These are phyloP conservation scores for Hymenoscyphus fraxineus DNA, from an alignment of 2,329 filamentous ascomycete species.

Conservation along the genomic window DNA sequence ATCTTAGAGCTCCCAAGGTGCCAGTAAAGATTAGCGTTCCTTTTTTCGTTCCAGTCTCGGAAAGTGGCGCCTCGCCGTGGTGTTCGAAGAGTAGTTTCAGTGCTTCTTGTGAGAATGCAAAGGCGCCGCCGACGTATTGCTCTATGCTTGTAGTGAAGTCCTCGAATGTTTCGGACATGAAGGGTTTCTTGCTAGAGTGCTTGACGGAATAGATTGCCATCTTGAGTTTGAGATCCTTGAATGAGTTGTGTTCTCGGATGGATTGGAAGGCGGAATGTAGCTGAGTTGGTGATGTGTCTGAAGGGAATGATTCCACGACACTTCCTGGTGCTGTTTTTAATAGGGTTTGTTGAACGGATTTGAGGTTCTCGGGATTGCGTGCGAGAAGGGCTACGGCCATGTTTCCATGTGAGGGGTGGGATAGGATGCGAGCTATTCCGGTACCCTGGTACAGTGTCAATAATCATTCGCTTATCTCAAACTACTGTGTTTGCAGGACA, in stretches of 20 bases:
- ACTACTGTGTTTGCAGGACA: not conserved
- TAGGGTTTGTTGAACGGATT: slow-evolving; percentile 41
- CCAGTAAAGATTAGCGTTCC: slow-evolving; percentile 56
- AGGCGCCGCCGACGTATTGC: slow-evolving; percentile 52
- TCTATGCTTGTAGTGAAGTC: slow-evolving; percentile 46
- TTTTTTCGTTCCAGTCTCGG: slow-evolving; percentile 48
- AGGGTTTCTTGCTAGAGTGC: slow-evolving; percentile 50
- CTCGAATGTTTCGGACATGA: slow-evolving; percentile 50
- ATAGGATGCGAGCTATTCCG: slow-evolving; percentile 54
- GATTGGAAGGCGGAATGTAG: slow-evolving; percentile 46
- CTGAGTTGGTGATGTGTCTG: slow-evolving; percentile 45
- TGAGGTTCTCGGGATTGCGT: slow-evolving; percentile 44
- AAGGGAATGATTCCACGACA: slow-evolving; percentile 49
- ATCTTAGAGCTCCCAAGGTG: slow-evolving; percentile 50
- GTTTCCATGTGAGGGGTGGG: slow-evolving; percentile 51
- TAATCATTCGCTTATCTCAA: not conserved
- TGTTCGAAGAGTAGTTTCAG: slow-evolving; percentile 49
- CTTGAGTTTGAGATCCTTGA: slow-evolving; percentile 47
- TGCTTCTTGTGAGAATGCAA: slow-evolving; percentile 52
- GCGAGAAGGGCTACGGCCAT: slow-evolving; percentile 53
- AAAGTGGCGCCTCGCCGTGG: slow-evolving; percentile 43
- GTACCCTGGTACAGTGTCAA: slow-evolving; percentile 40
- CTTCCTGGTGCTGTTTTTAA: slow-evolving; percentile 40
- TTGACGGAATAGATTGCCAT: slow-evolving; percentile 55
- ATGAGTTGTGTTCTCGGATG: slow-evolving; percentile 46